These are phyloP conservation scores for Yamadazyma olivae DNA, from an alignment of 805 yeast species.

Conservation along the genomic window DNA sequence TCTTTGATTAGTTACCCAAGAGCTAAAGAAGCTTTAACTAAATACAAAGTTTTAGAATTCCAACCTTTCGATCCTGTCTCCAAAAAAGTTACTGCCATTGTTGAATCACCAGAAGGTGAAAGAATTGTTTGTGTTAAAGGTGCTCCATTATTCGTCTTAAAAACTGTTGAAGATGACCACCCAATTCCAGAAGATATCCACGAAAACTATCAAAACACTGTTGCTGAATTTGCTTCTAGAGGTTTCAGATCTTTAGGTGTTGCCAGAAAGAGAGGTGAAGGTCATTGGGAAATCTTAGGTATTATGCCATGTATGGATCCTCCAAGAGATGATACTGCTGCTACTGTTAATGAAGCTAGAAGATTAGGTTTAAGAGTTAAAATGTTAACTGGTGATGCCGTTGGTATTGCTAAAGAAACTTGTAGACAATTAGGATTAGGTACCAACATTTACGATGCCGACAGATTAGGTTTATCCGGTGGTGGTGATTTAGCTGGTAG, in stretches of 20 bases:
- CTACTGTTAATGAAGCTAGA: conserved; percentile 90
- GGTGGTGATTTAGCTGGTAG: conserved; percentile 96
- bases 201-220: conserved; percentile 94
- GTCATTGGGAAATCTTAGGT: conserved; percentile 97
- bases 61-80: conserved; percentile 98
- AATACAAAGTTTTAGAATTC: conserved; percentile 93
- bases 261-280: conserved; percentile 98
- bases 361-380: conserved; percentile 89
- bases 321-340: conserved; percentile 97
- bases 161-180: conserved; percentile 96
- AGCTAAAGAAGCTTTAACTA: conserved; percentile 88
- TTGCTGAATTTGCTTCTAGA: conserved; percentile 96
- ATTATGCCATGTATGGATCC: conserved; percentile 99
- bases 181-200: conserved; percentile 92
- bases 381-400: conserved; percentile 99
- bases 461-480: conserved; percentile 93
- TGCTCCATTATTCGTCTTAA: conserved; percentile 95
- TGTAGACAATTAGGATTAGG: conserved; percentile 97
- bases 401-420: conserved; percentile 98
- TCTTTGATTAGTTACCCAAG: conserved; percentile 84
- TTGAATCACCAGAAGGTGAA: conserved; percentile 95
- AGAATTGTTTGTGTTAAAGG: conserved; percentile 95
- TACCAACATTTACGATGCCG: conserved; percentile 95
- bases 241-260: conserved; percentile 99
- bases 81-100: conserved; percentile 92